Base-by-base conservation (phyloP, 2,329 filamentous ascomycete genomes). In the Lanzia echinophila region DNA sequence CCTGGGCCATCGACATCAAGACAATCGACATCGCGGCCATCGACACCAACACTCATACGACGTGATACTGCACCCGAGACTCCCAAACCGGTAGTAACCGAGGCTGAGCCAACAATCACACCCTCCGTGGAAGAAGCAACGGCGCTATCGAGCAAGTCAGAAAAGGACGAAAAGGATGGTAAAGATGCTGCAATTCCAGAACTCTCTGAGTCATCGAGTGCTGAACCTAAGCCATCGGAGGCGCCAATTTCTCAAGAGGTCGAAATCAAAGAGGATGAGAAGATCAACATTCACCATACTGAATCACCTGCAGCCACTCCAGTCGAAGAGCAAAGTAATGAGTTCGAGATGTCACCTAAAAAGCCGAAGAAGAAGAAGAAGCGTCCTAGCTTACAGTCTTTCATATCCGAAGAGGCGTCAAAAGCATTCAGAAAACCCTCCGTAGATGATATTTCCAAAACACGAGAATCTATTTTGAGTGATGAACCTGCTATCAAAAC, bases 141-240 rank as follows among this genome's bases (percentile, higher is more conserved):
- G 41, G 17, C 51, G 36, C 34, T 55, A 19, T 39, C 53, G 33
- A 68, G 66, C 61, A 71, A 70, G 57, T 65, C 67, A 11, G 71
- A 70, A 55, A 70, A 70, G 57, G 64, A 65, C 5, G 73, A 73
- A 62, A 76, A 73, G 54, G 58, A 59, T n/a, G 15, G 31, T 36
- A 24, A 50, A 15, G 31, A 41, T 11, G 13, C 43, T 2, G 31
- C 32, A n/a, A 44, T 17, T 17, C 31, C 32, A 44, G 52, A 54
- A 34, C 24, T 44, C 22, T 15, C 41, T 3, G 41, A 44, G 11
- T 44, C 41, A 28, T 44, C 24, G 41, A 44, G 41, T n/a, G 11
- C 31, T 4, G 50, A 53, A 3, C 6, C 36, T 41, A 36, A 28
- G 8, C 11, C 11, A 28, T 22, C 20, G 22, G 41, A 28, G 8